These are phyloP conservation scores for Salix brachista DNA, from an alignment of 345 rosid genomes.

Conservation along the genomic window DNA sequence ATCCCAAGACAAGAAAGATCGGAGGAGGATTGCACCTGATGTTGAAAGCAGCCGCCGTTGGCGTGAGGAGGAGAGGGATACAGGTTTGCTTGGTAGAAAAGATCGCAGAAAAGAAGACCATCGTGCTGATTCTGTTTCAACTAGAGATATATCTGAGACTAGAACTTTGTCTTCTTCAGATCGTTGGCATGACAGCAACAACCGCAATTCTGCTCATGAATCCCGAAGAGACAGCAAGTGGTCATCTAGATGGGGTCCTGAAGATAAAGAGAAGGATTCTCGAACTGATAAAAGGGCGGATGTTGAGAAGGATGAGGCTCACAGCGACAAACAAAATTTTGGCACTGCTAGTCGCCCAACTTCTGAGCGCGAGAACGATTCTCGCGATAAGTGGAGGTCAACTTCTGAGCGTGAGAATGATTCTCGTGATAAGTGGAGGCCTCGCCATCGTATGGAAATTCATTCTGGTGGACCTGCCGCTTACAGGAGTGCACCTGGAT, in stretches of 20 bases:
- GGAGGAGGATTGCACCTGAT: slow-evolving; percentile 52
- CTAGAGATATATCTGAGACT: slow-evolving; percentile 47
- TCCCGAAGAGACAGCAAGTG: slow-evolving; percentile 83
- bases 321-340: slow-evolving; percentile 44
- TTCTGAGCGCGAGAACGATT: slow-evolving; percentile 68
- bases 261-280: slow-evolving; percentile 77
- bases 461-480: slow-evolving; percentile 12
- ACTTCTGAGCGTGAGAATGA: slow-evolving; percentile 71
- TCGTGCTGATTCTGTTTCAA: slow-evolving; percentile 37
- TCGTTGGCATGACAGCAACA: slow-evolving; percentile 58
- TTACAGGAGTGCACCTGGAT: slow-evolving; percentile 17
- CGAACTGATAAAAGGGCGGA: slow-evolving; percentile 63
- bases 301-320: slow-evolving; percentile 53
- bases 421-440: slow-evolving; percentile 96
- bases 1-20: slow-evolving; percentile 57
- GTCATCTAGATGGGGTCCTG: slow-evolving; percentile 99
- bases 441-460: slow-evolving; percentile 35
- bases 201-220: slow-evolving; percentile 64
- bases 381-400: slow-evolving; percentile 91
- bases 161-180: slow-evolving; percentile 57
- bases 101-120: slow-evolving; percentile 61
- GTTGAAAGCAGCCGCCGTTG: slow-evolving; percentile 55
- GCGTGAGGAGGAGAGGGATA: slow-evolving; percentile 87
- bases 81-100: slow-evolving; percentile 61
- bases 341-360: slow-evolving; percentile 15